Evolutionary conservation across 2,329 filamentous ascomycete species (phyloP).

Genomic region (Periconia sp.): DNA sequence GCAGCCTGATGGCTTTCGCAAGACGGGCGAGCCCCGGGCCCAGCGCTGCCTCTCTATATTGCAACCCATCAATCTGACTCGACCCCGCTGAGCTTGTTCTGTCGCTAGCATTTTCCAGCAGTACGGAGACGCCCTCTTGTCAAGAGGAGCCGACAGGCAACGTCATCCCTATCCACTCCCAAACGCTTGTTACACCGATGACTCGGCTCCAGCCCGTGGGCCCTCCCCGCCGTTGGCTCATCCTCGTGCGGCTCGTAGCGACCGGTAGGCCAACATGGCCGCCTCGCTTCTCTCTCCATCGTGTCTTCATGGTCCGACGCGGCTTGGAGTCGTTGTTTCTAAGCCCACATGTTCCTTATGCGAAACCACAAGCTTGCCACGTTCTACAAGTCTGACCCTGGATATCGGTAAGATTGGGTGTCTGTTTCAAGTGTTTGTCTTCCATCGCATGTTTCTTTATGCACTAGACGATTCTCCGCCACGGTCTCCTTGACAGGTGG

Average conservation of each 20-base stretch:
- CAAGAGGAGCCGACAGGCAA: neutral
- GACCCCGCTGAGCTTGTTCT: slow-evolving; percentile 7
- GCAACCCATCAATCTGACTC: slow-evolving; percentile 14
- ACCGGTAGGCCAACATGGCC: neutral
- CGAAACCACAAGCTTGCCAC: slow-evolving; percentile 3
- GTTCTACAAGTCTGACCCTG: neutral
- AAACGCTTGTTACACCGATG: slow-evolving; percentile 1
- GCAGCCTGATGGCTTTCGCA: slow-evolving; percentile 12
- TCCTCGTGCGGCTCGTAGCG: neutral
- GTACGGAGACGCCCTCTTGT: slow-evolving; percentile 1
- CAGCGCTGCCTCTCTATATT: slow-evolving; percentile 8
- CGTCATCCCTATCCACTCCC: slow-evolving; percentile 7
- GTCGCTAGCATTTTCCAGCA: slow-evolving; percentile 5
- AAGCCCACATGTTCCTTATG: slow-evolving; percentile 7
- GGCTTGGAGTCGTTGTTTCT: slow-evolving; percentile 2
- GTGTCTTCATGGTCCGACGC: neutral
- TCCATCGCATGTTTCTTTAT: slow-evolving; percentile 1
- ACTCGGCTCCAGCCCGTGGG: slow-evolving; percentile 3
- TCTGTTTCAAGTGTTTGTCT: neutral
- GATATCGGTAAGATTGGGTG: neutral
- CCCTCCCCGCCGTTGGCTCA: too few species aligned
- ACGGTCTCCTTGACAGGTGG: neutral
- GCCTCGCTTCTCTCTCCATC: slow-evolving; percentile 2
- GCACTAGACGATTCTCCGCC: neutral
- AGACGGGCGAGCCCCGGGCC: slow-evolving; percentile 1